Evolutionary conservation across 495 filamentous ascomycete species (phyloP), one percentile per base, ranked within the genome.

Genomic region (Penicillium bovifimosum): DNA sequence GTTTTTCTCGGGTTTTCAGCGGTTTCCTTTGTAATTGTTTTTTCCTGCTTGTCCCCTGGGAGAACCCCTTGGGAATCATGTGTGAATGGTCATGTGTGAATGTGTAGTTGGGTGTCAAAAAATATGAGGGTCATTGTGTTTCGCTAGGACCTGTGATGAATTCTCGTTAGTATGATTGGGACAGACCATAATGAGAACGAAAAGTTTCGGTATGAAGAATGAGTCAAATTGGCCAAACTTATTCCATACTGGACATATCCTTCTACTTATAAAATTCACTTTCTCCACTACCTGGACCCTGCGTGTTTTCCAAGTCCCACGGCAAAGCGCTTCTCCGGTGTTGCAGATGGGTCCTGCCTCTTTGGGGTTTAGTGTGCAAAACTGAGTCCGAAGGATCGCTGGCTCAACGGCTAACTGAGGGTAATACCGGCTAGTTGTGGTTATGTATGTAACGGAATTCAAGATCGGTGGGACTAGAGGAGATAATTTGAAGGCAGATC

Each of bases 401-500:
- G 17, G 20, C 26, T 27, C n/a, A 36, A 38, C 41, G 27, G 24
- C 2, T 13, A 7, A 11, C 35, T 8, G n/a, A 24, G 28, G 7
- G 10, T 40, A 40, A 18, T 18, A 20, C 10, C 17, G 20, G 38
- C 18, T 20, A 40, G 16, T 36, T 2, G 20, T 24, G 20, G 20
- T 24, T 24, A 24, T 24, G 20, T 24, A 24, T 24, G 20, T 24
- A 24, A 24, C 20, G 20, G 4, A 24, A 24, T 24, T 24, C 20
- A 24, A 24, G 20, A 24, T 24, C 20, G 20, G 20, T 24, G 20
- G 20, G 20, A 24, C 20, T 24, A 50, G 29, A 49, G 26, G 35
- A 40, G 46, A 50, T 50, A 60, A 4, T 24, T 24, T 2, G 34
- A 52, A 53, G 47, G 47, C 59, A 57, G 53, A 54, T 64, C 63